Conservation (phyloP, 1,284 basidiomycete genomes). For the Marasmius fiardii region DNA sequence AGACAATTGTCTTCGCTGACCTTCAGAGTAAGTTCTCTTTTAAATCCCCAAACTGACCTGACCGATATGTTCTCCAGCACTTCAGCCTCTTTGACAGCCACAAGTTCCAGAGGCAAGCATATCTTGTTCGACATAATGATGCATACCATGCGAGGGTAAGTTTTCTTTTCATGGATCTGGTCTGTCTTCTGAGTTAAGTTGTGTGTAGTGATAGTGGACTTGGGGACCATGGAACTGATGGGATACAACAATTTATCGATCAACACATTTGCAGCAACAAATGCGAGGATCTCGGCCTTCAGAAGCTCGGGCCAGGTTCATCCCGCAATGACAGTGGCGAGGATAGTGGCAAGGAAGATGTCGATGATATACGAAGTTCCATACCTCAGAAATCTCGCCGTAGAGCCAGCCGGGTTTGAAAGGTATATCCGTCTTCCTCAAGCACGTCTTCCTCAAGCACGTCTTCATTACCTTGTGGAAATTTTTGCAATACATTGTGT, state of each 20-base stretch:
- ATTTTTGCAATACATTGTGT: too few species aligned
- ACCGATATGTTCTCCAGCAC: not conserved
- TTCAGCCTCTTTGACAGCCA: not conserved
- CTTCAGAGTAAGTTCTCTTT: slow-evolving; percentile 9
- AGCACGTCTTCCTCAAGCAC: too few species aligned
- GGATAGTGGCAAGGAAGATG: too few species aligned
- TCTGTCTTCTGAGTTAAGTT: not conserved
- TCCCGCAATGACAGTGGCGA: too few species aligned
- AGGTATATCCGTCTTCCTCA: too few species aligned
- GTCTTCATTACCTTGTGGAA: too few species aligned
- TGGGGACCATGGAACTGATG: slow-evolving; percentile 6
- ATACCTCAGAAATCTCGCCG: too few species aligned
- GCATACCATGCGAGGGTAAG: slow-evolving; percentile 4
- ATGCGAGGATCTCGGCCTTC: too few species aligned
- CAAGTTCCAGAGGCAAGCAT: not conserved
- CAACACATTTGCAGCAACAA: slow-evolving; percentile 7
- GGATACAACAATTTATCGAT: slow-evolving; percentile 2
- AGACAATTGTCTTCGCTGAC: slow-evolving; percentile 8
- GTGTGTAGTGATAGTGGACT: slow-evolving; percentile 7
- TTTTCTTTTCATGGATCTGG: not conserved
- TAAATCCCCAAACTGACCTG: not conserved
- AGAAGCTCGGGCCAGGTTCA: too few species aligned
- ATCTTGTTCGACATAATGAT: slow-evolving; percentile 8
- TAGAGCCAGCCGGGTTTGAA: too few species aligned
- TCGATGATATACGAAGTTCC: too few species aligned